A percentile compares a stretch with the other conserved stretches of the same genome.
Evolutionary conservation across 2,329 filamentous ascomycete genomes (phyloP).

Genomic region (Metarhizium anisopliae): DNA sequence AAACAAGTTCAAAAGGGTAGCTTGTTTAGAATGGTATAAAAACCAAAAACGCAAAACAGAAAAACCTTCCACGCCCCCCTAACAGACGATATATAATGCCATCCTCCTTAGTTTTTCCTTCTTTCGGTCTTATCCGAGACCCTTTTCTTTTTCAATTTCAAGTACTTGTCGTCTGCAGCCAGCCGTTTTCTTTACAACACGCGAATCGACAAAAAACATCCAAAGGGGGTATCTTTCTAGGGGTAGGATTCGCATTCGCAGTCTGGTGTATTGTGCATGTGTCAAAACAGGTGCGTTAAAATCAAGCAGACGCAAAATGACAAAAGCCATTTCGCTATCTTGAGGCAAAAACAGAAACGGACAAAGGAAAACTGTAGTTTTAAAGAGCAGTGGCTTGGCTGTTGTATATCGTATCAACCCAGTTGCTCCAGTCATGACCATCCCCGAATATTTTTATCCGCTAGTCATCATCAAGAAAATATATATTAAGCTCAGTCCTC

Average conservation of each 20-base stretch:
- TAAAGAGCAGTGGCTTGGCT: background rate
- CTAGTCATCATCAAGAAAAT: background rate
- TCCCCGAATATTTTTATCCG: background rate
- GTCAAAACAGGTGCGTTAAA: background rate
- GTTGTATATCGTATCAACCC: background rate
- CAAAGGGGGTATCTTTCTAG: constrained; percentile 33
- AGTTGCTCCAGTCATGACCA: background rate
- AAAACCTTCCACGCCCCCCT: background rate
- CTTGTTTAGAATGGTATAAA: background rate
- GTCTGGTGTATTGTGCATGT: constrained; percentile 13
- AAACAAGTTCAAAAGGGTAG: constrained; percentile 4
- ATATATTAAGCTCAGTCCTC: constrained; percentile 26
- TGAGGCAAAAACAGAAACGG: background rate
- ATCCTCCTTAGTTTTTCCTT: background rate
- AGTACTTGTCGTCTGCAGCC: background rate
- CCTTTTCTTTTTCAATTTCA: background rate
- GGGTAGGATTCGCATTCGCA: constrained; percentile 22
- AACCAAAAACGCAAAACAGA: constrained; percentile 3
- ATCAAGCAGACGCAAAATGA: background rate
- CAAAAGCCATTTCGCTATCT: constrained; percentile 2
- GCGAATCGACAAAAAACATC: constrained; percentile 12
- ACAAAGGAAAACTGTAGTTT: constrained; percentile 2
- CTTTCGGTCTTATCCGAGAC: background rate
- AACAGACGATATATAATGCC: background rate
- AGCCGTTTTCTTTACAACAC: background rate